Conservation (phyloP, 345 rosid genomes). For the Syzygium aromaticum region DNA sequence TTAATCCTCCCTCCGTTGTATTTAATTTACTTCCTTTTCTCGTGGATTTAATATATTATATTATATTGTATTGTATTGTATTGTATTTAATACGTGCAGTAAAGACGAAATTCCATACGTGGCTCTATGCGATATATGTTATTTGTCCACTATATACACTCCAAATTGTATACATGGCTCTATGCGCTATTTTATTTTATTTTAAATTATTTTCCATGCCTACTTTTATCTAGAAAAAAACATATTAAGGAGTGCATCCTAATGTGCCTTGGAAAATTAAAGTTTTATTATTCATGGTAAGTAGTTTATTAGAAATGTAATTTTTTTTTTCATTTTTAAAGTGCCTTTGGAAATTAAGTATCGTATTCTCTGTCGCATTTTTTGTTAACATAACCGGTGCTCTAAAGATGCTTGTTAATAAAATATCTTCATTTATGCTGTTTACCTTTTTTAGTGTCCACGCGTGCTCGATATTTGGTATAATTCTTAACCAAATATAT, state of each 20-base stretch:
- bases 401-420: too few species aligned
- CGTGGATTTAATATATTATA: not conserved
- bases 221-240: not conserved
- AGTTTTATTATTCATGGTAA: not conserved
- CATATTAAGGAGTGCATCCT: not conserved
- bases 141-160: not conserved
- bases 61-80: not conserved
- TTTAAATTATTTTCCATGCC: not conserved
- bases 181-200: not conserved
- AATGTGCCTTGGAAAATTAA: not conserved
- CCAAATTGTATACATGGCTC: not conserved
- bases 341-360: not conserved
- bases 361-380: not conserved
- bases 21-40: not conserved
- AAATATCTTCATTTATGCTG: too few species aligned
- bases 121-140: not conserved
- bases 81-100: not conserved
- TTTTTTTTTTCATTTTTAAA: not conserved
- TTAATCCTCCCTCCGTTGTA: not conserved
- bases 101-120: not conserved
- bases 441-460: too few species aligned
- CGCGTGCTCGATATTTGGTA: not conserved
- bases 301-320: not conserved
- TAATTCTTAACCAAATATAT: not conserved
- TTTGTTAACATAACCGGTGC: too few species aligned